Evolutionary conservation across 2,329 filamentous ascomycete species (phyloP), one percentile per base, ranked within the genome.

Genomic region (Trichoderma sp.): DNA sequence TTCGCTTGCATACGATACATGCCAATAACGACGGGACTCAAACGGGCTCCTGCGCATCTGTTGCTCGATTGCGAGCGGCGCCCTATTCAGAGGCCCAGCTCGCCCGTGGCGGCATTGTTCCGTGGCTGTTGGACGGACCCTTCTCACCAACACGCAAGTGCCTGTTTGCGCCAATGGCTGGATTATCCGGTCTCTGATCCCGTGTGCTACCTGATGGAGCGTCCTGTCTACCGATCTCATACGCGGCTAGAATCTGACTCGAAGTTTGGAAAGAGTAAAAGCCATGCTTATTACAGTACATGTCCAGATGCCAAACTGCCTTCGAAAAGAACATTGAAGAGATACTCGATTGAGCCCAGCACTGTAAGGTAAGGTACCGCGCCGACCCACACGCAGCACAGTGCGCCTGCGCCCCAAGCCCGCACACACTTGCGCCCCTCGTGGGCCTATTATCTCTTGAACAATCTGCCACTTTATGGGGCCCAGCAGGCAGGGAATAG

Each of bases 391-490:
- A 47, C 12, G 5, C 24, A 39, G 60, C 41, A 63, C 61, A 63
- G 61, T 63, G 61, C 52, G 28, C 41, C 30, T 57, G 28, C 17
- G 47, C 61, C n/a, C 17, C 28, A 21, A 47, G 43, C 62, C 45
- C 62, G 21, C 62, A 58, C 62, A 19, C 47, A 5, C 28, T 34
- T 15, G 62, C 54, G 52, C 62, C 55, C 62, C 62, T 59, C 62
- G 12, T 59, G 54, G 45, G 47, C 54, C 62, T 50, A 51, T 50
- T 54, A 63, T 63, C 58, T 61, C 39, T 52, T 56, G 45, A 52
- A 64, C 62, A 64, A 64, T 64, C 62, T 64, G 45, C 62, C 54
- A 64, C 54, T 44, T 34, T 44, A 64, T 57, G 62, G 62, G 62
- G 62, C 62, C 58, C 54, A 26, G 52, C 52, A 34, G 43, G 45